Evolutionary conservation across 257 asterid genomes (phyloP).

Genomic region (Apocynum venetum): DNA sequence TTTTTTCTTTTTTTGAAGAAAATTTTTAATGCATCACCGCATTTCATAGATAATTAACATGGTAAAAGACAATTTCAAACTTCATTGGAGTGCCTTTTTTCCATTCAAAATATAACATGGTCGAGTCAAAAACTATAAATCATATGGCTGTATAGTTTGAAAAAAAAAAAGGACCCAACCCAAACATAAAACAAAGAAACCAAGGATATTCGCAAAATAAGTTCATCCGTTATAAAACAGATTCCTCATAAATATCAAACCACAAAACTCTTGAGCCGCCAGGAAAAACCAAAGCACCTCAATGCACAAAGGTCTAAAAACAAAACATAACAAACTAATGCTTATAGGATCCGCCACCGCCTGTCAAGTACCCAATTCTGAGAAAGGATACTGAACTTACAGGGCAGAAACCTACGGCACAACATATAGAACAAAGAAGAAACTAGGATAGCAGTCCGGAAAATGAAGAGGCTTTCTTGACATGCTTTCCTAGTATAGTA

Average conservation of each 20-base stretch:
- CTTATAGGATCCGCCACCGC: conserved; percentile 28
- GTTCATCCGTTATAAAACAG: neutral
- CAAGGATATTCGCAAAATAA: neutral
- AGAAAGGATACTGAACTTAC: conserved; percentile 24
- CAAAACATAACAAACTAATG: neutral
- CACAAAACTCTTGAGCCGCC: conserved; percentile 16
- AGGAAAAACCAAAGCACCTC: conserved; percentile 16
- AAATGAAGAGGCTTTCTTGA: neutral
- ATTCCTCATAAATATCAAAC: neutral
- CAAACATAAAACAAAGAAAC: neutral
- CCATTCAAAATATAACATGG: too few species aligned
- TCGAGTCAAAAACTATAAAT: too few species aligned
- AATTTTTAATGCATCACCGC: too few species aligned
- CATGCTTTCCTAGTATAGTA: conserved; percentile 16
- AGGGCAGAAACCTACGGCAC: conserved; percentile 24
- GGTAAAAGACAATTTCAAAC: too few species aligned
- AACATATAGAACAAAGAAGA: conserved; percentile 8
- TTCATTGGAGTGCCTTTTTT: too few species aligned
- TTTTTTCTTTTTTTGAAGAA: too few species aligned
- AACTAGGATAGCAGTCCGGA: neutral
- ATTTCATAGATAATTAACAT: too few species aligned
- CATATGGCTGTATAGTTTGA: too few species aligned
- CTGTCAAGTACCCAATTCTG: conserved; percentile 46
- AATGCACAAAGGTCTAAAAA: neutral
- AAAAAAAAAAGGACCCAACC: too few species aligned